Base-by-base conservation (phyloP, 805 yeast species). In the Saccharomyces cerevisiae region DNA sequence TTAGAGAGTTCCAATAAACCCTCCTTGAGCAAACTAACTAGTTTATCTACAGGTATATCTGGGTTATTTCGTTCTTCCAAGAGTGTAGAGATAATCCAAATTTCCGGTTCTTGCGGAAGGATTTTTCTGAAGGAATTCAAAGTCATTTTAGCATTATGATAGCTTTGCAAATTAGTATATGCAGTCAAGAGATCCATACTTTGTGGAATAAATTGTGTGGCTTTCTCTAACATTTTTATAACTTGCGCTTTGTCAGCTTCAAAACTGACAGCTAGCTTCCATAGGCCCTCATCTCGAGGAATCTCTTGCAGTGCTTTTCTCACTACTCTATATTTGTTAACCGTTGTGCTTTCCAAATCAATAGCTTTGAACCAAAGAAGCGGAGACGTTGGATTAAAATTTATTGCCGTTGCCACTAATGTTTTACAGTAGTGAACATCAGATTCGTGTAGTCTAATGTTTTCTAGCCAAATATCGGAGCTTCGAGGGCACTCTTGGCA, bases 391-490 rank as follows among this genome's bases (percentile, higher is more conserved):
- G 82, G 77, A 56, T 83, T 80, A 59, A 70, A 76, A 53, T 73
- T 71, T 2, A 91, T 76, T 0, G 87, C 96, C 49, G 84, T 82
- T 0, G 85, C 79, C 1, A 84, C 83, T 11, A 90, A 75, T 1
- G 75, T 70, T 62, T 80, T 83, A 51, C 87, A 78, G 14, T 76
- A 65, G 46, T 69, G 70, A 1, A 67, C 27, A 49, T 80, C 78
- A 9, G 68, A 55, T 9, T 52, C 36, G 63, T 89, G 82, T 11
- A 91, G 70, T 49, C 88, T 75, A 5, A 92, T 73, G 63, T 79
- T 84, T 58, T 88, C 96, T 6, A 91, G 67, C 99, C 99, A 92
- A 0, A 90, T 74, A 11, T 81, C 85, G 55, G 84, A 95, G 59
- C 76, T 80, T 43, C 71, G 73, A 0, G 90, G 88, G 59, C 91